Conservation (phyloP, 108 stramenopile genomes). For the Bacterosira constricta region DNA sequence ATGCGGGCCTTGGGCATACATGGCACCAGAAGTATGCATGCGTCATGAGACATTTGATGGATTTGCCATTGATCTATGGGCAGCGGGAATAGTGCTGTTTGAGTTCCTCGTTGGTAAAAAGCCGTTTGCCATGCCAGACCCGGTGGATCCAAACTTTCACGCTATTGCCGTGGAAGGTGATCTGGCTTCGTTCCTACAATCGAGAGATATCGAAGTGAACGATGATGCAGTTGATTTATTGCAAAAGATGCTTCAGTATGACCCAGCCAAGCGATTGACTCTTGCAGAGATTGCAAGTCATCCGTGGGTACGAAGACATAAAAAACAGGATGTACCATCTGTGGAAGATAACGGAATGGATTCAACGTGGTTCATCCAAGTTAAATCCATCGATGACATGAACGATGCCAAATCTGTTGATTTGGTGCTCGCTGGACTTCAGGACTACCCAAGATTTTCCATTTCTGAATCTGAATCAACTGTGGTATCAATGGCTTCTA, state of each 20-base stretch:
- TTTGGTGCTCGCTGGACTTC: background rate
- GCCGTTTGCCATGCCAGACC: conserved; percentile 68
- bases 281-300: conserved; percentile 73
- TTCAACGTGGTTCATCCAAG: background rate
- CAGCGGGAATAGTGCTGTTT: conserved; percentile 87
- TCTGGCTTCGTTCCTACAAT: conserved; percentile 44
- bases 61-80: conserved; percentile 92
- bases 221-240: conserved; percentile 68
- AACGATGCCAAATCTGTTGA: background rate
- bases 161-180: conserved; percentile 55
- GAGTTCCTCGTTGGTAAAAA: conserved; percentile 81
- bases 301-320: conserved; percentile 64
- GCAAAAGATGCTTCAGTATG: conserved; percentile 75
- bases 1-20: conserved; percentile 62
- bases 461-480: background rate
- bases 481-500: background rate
- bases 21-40: conserved; percentile 77
- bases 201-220: conserved; percentile 54
- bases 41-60: conserved; percentile 73
- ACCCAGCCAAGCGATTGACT: conserved; percentile 70
- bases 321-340: background rate
- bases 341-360: background rate
- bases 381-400: background rate
- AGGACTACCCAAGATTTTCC: too few species aligned
- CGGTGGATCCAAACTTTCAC: conserved; percentile 61